A percentile compares a stretch with the other conserved stretches of the same genome.
Evolutionary conservation across 73 alveolate genomes (phyloP).

Genomic region (Effrenium voratum): DNA sequence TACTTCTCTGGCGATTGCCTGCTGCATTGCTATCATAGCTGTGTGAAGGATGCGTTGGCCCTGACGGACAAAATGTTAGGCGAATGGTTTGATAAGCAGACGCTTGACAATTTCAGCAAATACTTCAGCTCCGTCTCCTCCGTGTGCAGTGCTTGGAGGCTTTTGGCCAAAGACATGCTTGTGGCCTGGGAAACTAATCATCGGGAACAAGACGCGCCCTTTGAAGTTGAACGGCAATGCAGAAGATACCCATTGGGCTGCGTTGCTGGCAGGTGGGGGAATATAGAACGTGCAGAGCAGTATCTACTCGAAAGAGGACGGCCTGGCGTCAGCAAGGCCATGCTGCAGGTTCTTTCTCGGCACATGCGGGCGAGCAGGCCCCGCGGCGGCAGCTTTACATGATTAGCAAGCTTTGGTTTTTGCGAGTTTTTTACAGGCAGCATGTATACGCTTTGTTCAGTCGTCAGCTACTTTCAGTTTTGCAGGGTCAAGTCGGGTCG

Average conservation of each 20-base stretch:
- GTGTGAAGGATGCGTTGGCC: not conserved
- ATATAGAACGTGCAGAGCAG: not conserved
- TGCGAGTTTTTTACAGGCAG: no score
- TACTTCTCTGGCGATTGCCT: not conserved
- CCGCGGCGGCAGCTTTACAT: no score
- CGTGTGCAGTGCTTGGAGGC: not conserved
- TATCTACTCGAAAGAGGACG: not conserved
- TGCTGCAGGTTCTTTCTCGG: not conserved
- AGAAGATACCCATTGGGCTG: not conserved
- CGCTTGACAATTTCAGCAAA: not conserved
- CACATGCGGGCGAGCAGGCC: not conserved
- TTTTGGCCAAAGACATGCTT: not conserved
- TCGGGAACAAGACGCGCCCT: no score
- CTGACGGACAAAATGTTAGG: not conserved
- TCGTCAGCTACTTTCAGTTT: not conserved
- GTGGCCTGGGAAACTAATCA: not conserved
- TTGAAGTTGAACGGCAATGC: no score
- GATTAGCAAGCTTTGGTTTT: no score
- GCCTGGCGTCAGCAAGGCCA: not conserved
- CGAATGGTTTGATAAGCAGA: not conserved
- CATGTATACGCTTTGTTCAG: not conserved
- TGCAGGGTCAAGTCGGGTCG: not conserved
- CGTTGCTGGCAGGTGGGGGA: not conserved
- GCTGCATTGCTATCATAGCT: not conserved
- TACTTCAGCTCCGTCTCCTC: not conserved